Conservation (phyloP, 345 rosid species). For the Salix brachista region DNA sequence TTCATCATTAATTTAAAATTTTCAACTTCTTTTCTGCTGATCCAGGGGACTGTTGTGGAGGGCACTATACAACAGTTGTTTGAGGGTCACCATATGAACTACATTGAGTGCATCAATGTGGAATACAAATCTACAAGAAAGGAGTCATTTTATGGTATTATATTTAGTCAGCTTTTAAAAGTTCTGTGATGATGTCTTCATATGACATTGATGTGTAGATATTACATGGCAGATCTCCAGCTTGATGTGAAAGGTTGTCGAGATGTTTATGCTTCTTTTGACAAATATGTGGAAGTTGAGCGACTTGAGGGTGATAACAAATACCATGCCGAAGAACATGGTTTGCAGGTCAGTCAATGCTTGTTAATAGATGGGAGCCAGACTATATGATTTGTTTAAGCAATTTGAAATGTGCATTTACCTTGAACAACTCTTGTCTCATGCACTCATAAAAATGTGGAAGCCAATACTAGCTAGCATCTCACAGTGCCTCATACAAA, state of each 20-base stretch:
- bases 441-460: not conserved
- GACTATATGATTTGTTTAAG: not conserved
- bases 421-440: not conserved
- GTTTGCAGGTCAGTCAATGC: conserved; percentile 68
- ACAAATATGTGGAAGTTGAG: conserved; percentile 95
- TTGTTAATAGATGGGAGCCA: not conserved
- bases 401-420: not conserved
- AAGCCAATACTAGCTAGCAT: not conserved
- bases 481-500: not conserved
- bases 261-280: conserved; percentile 96
- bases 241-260: conserved; percentile 98
- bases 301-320: conserved; percentile 97
- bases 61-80: conserved; percentile 92
- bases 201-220: not conserved
- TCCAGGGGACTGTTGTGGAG: conserved; percentile 93
- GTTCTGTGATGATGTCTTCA: not conserved
- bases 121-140: conserved; percentile 91
- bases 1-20: conserved; percentile 3
- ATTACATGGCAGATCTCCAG: conserved; percentile 68
- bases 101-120: conserved; percentile 91
- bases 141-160: conserved; percentile 91
- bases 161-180: conserved; percentile 4
- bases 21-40: conserved; percentile 1
- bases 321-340: conserved; percentile 84
- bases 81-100: conserved; percentile 98